phyloP scores from a whole-genome alignment of 192 early-diverging fungal species.

The Blastocladiella britannica region DNA sequence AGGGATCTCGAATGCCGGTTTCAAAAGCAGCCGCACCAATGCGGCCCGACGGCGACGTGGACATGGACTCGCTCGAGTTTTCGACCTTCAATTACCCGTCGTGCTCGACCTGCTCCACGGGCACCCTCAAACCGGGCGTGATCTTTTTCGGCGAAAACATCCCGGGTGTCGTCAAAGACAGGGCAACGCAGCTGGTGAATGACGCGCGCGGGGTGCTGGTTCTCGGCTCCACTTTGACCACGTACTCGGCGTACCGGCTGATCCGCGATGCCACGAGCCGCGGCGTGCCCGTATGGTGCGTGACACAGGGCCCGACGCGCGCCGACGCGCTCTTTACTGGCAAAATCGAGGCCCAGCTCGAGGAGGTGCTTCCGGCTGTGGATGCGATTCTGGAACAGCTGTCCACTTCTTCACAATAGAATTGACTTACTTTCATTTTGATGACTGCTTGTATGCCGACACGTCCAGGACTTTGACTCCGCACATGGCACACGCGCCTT shows the following conservation, averaged over 20 bases:
- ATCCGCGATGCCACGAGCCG: constrained; percentile 35
- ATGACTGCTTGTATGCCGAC: no score
- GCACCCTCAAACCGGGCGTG: constrained; percentile 51
- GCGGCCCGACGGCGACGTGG: constrained; percentile 70
- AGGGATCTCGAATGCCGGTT: no score
- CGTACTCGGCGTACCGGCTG: constrained; percentile 63
- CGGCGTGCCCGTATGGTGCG: constrained; percentile 36
- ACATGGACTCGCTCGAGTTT: constrained; percentile 26
- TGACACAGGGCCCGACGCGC: constrained; percentile 57
- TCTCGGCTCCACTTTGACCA: constrained; percentile 59
- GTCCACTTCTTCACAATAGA: no score
- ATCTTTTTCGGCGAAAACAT: constrained; percentile 87
- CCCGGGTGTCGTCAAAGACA: constrained; percentile 19
- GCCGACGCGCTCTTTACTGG: constrained; percentile 37
- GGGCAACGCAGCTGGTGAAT: constrained; percentile 35
- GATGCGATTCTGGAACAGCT: background rate
- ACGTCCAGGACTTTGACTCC: no score
- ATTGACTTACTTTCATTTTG: no score
- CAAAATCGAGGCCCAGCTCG: constrained; percentile 15
- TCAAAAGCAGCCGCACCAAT: constrained; percentile 27
- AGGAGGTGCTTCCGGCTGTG: background rate
- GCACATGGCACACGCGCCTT: no score
- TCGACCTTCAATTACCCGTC: constrained; percentile 46
- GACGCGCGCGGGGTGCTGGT: constrained; percentile 41
- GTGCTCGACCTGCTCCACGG: constrained; percentile 39